Percentiles rank a stretch among this genome's conserved stretches.
phyloP scores from a whole-genome alignment of 371 early-diverging fungal species.

The Nematocida major region DNA sequence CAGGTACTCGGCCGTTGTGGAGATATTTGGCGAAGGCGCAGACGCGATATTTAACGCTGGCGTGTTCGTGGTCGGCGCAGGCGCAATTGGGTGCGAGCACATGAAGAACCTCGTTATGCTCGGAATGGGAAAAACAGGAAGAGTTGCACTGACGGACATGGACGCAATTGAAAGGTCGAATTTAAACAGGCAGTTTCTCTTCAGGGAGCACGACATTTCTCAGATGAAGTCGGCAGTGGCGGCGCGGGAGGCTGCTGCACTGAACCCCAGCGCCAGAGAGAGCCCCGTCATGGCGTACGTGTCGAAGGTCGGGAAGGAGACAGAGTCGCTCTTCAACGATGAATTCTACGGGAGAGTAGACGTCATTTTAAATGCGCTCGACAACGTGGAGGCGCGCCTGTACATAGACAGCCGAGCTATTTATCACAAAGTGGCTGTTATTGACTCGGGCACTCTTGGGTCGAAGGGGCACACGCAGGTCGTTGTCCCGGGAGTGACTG shows the following conservation, averaged over 20 bases:
- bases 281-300: conserved; percentile 73
- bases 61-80: conserved; percentile 94
- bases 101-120: conserved; percentile 98
- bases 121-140: conserved; percentile 84
- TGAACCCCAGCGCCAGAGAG: conserved; percentile 79
- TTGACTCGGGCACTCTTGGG: conserved; percentile 97
- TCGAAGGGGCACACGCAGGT: conserved; percentile 98
- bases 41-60: conserved; percentile 74
- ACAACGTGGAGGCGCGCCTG: conserved; percentile 93
- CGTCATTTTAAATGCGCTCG: conserved; percentile 93
- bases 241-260: conserved; percentile 74
- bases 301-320: conserved; percentile 87
- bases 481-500: conserved; percentile 71
- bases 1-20: conserved; percentile 82
- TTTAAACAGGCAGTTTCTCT: conserved; percentile 92
- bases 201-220: conserved; percentile 80
- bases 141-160: conserved; percentile 92
- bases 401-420: conserved; percentile 96
- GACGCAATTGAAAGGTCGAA: conserved; percentile 94
- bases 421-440: conserved; percentile 80
- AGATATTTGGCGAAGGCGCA: conserved; percentile 86
- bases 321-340: conserved; percentile 87
- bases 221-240: conserved; percentile 88
- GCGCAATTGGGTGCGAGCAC: conserved; percentile 99
- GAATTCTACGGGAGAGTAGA: conserved; percentile 78